Evolutionary conservation across 225 moss, liverwort and hornwort genomes (phyloP).

Genomic region (Straminergon stramineum): DNA sequence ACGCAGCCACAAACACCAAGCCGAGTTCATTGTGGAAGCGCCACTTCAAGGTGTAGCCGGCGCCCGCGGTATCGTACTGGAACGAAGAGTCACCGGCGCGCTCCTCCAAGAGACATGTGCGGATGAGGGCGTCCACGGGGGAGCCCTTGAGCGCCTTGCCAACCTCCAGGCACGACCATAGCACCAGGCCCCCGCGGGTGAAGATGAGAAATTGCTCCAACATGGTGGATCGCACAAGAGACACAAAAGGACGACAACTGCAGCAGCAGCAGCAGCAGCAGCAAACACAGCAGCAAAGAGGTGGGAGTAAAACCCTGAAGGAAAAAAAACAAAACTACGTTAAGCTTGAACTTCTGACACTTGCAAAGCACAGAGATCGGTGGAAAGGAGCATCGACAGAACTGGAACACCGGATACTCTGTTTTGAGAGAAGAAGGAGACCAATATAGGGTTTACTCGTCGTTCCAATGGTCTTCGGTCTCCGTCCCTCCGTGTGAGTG

Average conservation of each 20-base stretch:
- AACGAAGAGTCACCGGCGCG: conserved; percentile 90
- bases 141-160: conserved; percentile 89
- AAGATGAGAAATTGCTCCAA: conserved; percentile 98
- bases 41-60: conserved; percentile 98
- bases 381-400: not conserved
- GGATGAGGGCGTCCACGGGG: conserved; percentile 87
- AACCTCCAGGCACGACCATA: conserved; percentile 93
- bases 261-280: not conserved
- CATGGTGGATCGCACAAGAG: conserved; percentile 29
- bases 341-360: not conserved
- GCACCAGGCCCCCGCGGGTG: conserved; percentile 90
- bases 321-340: not conserved
- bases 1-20: conserved; percentile 93
- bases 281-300: not conserved
- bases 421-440: not conserved
- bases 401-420: not conserved
- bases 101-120: conserved; percentile 94
- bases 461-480: not conserved
- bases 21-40: conserved; percentile 98
- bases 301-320: not conserved
- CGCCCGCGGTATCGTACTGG: conserved; percentile 87
- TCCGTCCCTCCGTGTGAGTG: not conserved
- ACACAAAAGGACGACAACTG: not conserved
- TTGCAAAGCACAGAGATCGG: not conserved
- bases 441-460: conserved; percentile 1